phyloP scores from a whole-genome alignment of 345 rosid species.

The Eucalyptus pauciflora region DNA sequence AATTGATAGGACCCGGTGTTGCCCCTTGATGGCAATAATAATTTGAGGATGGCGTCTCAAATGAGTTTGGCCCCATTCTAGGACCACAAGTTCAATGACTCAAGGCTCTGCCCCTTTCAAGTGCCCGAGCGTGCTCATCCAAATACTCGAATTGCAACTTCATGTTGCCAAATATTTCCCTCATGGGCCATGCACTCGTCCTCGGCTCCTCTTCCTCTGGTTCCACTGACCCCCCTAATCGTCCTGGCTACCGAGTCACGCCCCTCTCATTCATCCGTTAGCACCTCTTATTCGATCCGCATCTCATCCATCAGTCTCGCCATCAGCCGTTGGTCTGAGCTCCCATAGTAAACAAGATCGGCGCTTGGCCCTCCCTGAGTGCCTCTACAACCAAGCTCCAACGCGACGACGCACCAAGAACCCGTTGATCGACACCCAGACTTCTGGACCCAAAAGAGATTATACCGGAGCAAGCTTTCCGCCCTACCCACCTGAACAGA shows the following conservation, averaged over 20 bases:
- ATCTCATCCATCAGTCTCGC: not conserved
- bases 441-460: not conserved
- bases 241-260: not conserved
- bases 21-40: no score
- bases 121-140: not conserved
- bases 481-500: not conserved
- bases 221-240: not conserved
- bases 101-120: not conserved
- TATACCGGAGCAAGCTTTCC: no score
- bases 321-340: not conserved
- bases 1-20: no score
- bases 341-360: not conserved
- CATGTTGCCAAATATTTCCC: not conserved
- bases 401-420: constrained; percentile 9
- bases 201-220: not conserved
- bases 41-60: no score
- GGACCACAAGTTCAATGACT: not conserved
- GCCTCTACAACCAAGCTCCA: constrained; percentile 8
- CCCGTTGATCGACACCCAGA: not conserved
- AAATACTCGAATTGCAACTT: not conserved
- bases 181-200: constrained; percentile 1
- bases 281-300: not conserved
- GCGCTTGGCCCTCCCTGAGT: not conserved
- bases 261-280: not conserved
- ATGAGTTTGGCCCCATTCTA: no score